Evolutionary conservation across 140 eudicot genomes (phyloP), one percentile per base, ranked within the genome.

Genomic region (Oenanthe javanica): DNA sequence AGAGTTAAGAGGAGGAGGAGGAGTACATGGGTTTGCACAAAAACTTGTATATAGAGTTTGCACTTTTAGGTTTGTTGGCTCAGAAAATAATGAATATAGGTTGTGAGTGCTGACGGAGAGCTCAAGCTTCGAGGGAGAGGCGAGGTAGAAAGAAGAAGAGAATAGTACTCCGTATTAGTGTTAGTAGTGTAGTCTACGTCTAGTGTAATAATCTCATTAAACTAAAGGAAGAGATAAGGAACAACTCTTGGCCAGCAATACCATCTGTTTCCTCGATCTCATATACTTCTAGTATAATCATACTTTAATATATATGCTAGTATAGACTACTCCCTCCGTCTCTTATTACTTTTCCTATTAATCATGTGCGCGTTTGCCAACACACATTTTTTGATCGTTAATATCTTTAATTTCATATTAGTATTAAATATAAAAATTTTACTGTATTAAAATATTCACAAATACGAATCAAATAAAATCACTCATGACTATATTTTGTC

Each of bases 61-160:
- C 42, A 75, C 27, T 25, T 79, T 66, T 36, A 18, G 40, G 16
- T 9, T 10, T 27, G 7, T 42, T 3, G 38, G 79, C 64, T 76
- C 81, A 43, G 82, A 79, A 75, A 81, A 70, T 23, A 77, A 83
- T 84, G 75, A 84, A 81, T 79, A 66, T 84, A 63, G 88, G 45
- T 82, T 88, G 74, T 19, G n/a, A 86, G 83, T 88, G 91, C 79
- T 89, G 70, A 63, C 70, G 70, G 42, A 10, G 82, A 91, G 91
- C 93, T 83, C 93, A 76, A 87, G 90, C 89, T 86, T 86, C 89
- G 45, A 83, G 89, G 89, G 89, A 83, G 89, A 84, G 91, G 86
- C 83, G 79, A 76, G 81, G 88, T 0, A 9, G 21, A 48, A 27
- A 75, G 79, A n/a, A 12, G 59, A 21, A 31, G 31, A 31, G 31